phyloP scores from a whole-genome alignment of 441 rosid genomes.

The Pelargonium australe region DNA sequence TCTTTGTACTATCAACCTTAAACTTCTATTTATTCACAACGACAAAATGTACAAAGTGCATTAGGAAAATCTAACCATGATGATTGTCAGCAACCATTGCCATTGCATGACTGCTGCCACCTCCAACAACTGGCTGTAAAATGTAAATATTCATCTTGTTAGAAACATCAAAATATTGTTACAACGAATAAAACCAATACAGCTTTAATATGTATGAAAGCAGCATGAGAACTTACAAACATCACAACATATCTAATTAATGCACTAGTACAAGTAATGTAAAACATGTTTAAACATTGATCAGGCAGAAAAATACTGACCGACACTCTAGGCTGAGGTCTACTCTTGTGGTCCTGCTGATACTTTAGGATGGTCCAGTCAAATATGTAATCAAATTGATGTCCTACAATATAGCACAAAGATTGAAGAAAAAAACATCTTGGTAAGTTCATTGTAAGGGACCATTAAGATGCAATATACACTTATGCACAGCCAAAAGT shows the following conservation, averaged over 20 bases:
- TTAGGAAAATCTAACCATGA: constrained; percentile 53
- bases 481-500: not conserved
- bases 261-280: not conserved
- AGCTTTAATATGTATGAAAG: not conserved
- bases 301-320: constrained; percentile 22
- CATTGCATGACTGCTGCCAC: constrained; percentile 52
- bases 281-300: not conserved
- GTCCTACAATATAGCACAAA: constrained; percentile 36
- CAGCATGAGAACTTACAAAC: too few species aligned
- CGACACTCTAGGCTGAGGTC: constrained; percentile 44
- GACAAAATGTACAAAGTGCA: constrained; percentile 13
- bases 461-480: not conserved
- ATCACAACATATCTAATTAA: too few species aligned
- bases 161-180: constrained; percentile 16
- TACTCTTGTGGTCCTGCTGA: constrained; percentile 66
- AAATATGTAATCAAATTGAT: constrained; percentile 64
- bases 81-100: constrained; percentile 44
- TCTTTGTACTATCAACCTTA: not conserved
- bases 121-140: constrained; percentile 61
- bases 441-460: not conserved
- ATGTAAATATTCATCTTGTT: constrained; percentile 7
- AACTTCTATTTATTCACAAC: not conserved
- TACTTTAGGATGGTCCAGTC: constrained; percentile 94
- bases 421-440: not conserved
- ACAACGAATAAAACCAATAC: not conserved